Evolutionary conservation across 208 protist genomes (phyloP).

Genomic region (Trypanosoma avium): DNA sequence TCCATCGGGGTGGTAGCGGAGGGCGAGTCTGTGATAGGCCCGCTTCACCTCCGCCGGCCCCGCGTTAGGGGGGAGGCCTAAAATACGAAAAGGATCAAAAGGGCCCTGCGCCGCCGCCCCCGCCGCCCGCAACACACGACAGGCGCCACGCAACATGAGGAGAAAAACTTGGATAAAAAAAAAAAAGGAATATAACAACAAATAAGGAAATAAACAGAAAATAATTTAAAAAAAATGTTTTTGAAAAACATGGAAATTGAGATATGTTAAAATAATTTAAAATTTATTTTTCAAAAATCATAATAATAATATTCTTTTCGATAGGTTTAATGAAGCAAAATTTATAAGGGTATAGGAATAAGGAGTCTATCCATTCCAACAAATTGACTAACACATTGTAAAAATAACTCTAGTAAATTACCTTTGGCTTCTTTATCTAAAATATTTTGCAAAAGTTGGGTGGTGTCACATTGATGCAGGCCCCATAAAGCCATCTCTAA

Average conservation of each 20-base stretch:
- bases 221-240: not conserved
- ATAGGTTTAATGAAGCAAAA: too few species aligned
- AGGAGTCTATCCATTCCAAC: constrained; percentile 25
- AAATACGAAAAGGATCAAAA: constrained; percentile 84
- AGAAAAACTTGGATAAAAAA: constrained; percentile 11
- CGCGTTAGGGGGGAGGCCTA: constrained; percentile 53
- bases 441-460: constrained; percentile 29
- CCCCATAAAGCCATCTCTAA: constrained; percentile 43
- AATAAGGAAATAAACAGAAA: not conserved
- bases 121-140: constrained; percentile 30
- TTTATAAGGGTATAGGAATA: not conserved
- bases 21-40: constrained; percentile 68
- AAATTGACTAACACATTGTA: constrained; percentile 34
- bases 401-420: constrained; percentile 42
- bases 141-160: constrained; percentile 37
- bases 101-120: constrained; percentile 49
- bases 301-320: too few species aligned
- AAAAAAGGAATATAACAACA: constrained; percentile 3
- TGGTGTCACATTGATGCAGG: constrained; percentile 61
- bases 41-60: constrained; percentile 69
- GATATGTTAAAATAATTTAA: too few species aligned
- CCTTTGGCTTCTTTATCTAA: constrained; percentile 24
- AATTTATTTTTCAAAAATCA: not conserved
- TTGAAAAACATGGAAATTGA: too few species aligned
- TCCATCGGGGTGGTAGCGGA: constrained; percentile 77